phyloP scores from a whole-genome alignment of 2,329 filamentous ascomycete species.

The Fusarium floridanum region DNA sequence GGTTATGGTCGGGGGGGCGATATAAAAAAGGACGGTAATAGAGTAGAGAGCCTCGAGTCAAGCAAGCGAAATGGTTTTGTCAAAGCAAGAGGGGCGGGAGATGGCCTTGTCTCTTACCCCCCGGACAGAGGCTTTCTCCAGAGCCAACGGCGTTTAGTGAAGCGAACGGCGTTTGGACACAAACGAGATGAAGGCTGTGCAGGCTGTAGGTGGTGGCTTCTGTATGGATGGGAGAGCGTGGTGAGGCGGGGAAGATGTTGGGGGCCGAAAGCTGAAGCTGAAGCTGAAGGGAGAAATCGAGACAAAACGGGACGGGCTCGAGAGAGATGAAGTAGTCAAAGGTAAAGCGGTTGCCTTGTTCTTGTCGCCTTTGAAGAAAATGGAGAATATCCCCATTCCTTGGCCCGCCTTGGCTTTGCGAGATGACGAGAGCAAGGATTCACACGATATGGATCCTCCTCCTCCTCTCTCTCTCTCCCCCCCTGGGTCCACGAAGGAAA shows the following conservation, averaged over 20 bases:
- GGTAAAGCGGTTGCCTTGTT: neutral
- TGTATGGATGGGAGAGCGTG: neutral
- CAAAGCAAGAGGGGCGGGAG: neutral
- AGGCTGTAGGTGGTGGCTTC: conserved; percentile 9
- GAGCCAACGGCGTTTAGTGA: conserved; percentile 30
- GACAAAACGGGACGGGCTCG: neutral
- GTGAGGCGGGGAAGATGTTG: conserved; percentile 31
- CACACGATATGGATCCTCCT: neutral
- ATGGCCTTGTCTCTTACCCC: neutral
- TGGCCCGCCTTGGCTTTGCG: neutral
- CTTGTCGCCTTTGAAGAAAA: neutral
- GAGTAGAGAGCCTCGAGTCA: neutral
- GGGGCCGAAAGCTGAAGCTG: conserved; percentile 28
- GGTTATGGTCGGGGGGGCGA: conserved; percentile 4
- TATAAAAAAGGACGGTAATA: conserved; percentile 20
- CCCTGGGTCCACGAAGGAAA: neutral
- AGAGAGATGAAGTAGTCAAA: neutral
- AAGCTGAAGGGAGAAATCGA: neutral
- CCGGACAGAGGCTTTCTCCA: conserved; percentile 4
- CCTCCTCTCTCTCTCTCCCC: no score
- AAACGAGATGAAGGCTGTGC: conserved; percentile 36
- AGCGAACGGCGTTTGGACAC: conserved; percentile 26
- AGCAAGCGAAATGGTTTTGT: neutral
- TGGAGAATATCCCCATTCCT: neutral
- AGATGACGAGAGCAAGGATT: conserved; percentile 14